Evolutionary conservation across 2,329 filamentous ascomycete genomes (phyloP).

Genomic region (Lachnellula hyalina): DNA sequence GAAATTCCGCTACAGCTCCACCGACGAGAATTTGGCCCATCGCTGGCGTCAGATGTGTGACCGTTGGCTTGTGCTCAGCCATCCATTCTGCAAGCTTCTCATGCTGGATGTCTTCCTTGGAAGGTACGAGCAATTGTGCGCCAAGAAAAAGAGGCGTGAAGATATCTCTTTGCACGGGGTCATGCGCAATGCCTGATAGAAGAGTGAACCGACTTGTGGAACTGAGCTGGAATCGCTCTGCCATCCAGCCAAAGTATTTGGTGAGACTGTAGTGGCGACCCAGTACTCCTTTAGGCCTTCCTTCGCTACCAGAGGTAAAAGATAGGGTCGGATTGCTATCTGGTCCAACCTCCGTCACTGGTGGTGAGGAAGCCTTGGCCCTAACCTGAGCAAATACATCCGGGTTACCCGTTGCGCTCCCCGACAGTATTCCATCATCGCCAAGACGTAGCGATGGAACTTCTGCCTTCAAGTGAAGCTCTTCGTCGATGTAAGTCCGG

Average conservation of each 20-base stretch:
- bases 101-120: slow-evolving; percentile 78
- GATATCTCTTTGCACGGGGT: slow-evolving; percentile 68
- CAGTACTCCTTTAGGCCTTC: slow-evolving; percentile 77
- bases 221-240: slow-evolving; percentile 61
- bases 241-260: slow-evolving; percentile 93
- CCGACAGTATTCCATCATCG: slow-evolving; percentile 68
- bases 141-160: slow-evolving; percentile 88
- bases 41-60: slow-evolving; percentile 87
- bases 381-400: slow-evolving; percentile 62
- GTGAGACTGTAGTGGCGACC: slow-evolving; percentile 83
- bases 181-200: slow-evolving; percentile 78
- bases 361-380: slow-evolving; percentile 40
- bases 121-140: slow-evolving; percentile 71
- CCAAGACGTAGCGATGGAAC: slow-evolving; percentile 68
- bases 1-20: slow-evolving; percentile 71
- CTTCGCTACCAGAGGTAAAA: slow-evolving; percentile 72
- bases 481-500: slow-evolving; percentile 62
- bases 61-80: slow-evolving; percentile 64
- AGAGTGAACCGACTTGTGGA: slow-evolving; percentile 72
- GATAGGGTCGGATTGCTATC: slow-evolving; percentile 74
- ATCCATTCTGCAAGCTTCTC: slow-evolving; percentile 89
- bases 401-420: slow-evolving; percentile 51
- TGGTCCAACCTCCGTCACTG: slow-evolving; percentile 75
- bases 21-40: slow-evolving; percentile 96
- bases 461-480: slow-evolving; percentile 66